phyloP scores from a whole-genome alignment of 768 basidiomycete genomes.

The Podaxis sp. region DNA sequence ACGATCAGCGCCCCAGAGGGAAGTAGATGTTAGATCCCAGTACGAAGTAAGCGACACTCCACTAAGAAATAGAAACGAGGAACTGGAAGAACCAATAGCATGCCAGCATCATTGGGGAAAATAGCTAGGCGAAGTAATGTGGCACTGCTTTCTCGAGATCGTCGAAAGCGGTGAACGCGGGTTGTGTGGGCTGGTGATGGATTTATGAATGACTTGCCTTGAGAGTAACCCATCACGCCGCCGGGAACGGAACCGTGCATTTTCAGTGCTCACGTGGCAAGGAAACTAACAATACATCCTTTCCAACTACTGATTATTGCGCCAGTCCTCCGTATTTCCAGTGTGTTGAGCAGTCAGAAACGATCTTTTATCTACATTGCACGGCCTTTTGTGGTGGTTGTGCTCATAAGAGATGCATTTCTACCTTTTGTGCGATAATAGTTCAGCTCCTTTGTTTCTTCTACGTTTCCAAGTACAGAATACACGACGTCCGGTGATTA shows the following conservation, averaged over 20 bases:
- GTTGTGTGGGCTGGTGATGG: background rate
- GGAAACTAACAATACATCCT: background rate
- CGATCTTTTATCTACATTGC: background rate
- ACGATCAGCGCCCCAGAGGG: background rate
- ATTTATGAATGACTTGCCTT: background rate
- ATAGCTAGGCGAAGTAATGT: constrained; percentile 11
- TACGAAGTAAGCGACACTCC: background rate
- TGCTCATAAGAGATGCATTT: background rate
- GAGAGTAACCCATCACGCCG: background rate
- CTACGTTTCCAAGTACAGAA: background rate
- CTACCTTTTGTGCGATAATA: background rate
- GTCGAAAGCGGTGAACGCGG: background rate
- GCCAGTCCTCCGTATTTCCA: background rate
- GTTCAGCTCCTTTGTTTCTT: background rate
- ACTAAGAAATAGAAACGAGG: background rate
- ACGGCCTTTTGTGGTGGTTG: background rate
- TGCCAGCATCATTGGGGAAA: constrained; percentile 4
- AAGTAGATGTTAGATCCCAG: background rate
- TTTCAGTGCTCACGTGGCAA: background rate
- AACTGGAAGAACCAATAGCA: constrained; percentile 1
- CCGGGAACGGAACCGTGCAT: background rate
- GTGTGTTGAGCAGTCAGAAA: background rate
- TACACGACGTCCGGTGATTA: background rate
- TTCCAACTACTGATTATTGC: background rate
- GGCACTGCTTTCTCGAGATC: constrained; percentile 9